A percentile compares a stretch with the other conserved stretches of the same genome.
Evolutionary conservation across 495 filamentous ascomycete species (phyloP).

Genomic region (Xylaria venustula): DNA sequence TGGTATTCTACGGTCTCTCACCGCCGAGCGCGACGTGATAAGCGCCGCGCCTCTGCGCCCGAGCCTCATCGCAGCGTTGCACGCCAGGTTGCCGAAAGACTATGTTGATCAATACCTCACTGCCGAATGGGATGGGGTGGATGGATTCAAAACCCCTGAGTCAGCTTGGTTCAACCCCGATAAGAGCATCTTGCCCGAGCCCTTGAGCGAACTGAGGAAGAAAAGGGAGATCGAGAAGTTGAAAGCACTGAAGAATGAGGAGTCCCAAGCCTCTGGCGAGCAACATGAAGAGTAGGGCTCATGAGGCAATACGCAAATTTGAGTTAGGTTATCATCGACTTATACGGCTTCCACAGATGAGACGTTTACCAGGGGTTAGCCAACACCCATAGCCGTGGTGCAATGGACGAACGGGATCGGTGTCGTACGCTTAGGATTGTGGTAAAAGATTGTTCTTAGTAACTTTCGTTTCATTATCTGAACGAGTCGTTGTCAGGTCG

Average conservation of each 20-base stretch:
- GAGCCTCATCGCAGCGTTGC: background rate
- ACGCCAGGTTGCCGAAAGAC: background rate
- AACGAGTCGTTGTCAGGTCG: background rate
- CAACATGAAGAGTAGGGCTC: background rate
- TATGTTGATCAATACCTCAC: background rate
- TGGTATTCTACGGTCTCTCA: slow-evolving; percentile 1
- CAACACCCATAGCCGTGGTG: background rate
- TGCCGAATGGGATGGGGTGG: background rate
- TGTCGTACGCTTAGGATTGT: background rate
- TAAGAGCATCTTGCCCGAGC: background rate
- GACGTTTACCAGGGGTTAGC: background rate
- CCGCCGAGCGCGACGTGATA: background rate
- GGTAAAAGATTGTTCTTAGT: background rate
- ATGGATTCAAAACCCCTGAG: background rate
- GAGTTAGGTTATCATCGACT: background rate
- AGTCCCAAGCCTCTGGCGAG: background rate
- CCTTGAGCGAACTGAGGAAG: background rate
- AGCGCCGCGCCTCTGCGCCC: background rate
- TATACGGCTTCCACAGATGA: background rate
- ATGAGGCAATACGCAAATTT: background rate
- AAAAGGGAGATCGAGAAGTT: background rate
- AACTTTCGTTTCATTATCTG: background rate
- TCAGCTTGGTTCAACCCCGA: slow-evolving; percentile 2
- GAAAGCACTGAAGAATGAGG: background rate
- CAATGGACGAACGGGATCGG: background rate